Percentiles rank a stretch among this genome's conserved stretches.
phyloP scores from a whole-genome alignment of 345 rosid genomes.

The Viola odorata region DNA sequence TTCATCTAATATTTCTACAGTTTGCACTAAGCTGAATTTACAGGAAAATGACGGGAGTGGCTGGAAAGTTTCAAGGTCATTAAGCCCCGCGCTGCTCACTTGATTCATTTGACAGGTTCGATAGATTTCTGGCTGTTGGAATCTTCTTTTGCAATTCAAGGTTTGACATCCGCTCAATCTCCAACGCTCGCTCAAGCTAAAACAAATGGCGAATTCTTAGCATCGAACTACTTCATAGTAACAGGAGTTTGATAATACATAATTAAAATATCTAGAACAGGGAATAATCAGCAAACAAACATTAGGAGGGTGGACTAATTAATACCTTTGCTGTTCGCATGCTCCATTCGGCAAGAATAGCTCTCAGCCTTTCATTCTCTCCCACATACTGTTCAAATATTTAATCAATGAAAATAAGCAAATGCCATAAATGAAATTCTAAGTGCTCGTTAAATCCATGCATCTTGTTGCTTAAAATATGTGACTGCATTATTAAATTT shows the following conservation, averaged over 20 bases:
- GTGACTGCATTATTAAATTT: too few species aligned
- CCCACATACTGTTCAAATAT: slow-evolving; percentile 57
- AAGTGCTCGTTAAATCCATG: too few species aligned
- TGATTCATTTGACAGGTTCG: slow-evolving; percentile 21
- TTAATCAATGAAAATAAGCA: too few species aligned
- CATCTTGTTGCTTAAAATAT: too few species aligned
- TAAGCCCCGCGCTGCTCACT: slow-evolving; percentile 18
- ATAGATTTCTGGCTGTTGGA: slow-evolving; percentile 25
- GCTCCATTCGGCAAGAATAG: slow-evolving; percentile 91
- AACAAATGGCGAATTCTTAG: not conserved
- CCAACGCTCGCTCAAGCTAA: slow-evolving; percentile 89
- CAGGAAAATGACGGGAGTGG: not conserved
- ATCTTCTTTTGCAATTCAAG: slow-evolving; percentile 72
- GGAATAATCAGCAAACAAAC: slow-evolving; percentile 3
- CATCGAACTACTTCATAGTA: not conserved
- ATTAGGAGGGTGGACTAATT: not conserved
- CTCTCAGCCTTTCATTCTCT: slow-evolving; percentile 91
- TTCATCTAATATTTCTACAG: not conserved
- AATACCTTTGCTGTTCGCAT: slow-evolving; percentile 84
- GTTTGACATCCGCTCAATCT: slow-evolving; percentile 71
- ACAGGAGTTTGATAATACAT: not conserved
- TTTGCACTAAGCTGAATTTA: not conserved
- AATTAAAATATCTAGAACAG: not conserved
- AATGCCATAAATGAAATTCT: too few species aligned
- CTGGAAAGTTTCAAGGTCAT: not conserved